Evolutionary conservation across 78 protist species (phyloP), one percentile per base, ranked within the genome.

Genomic region (Dictyostelium citrinum): DNA sequence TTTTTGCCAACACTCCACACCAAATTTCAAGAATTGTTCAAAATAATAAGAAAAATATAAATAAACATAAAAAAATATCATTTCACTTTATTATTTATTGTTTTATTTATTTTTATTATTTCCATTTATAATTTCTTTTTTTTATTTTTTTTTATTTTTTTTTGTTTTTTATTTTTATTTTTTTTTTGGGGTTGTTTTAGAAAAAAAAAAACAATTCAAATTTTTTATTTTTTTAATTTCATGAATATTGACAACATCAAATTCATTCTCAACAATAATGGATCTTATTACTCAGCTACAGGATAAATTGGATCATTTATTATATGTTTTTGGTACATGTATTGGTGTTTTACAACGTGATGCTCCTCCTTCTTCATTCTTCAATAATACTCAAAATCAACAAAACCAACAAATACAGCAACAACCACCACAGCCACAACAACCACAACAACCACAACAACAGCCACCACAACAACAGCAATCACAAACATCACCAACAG

Each of bases 311-410:
- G 84, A 86, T 86, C 55, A 86, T 22, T 41, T 86, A 45, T 76
- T 77, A 41, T 64, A 61, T 5, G 84, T 86, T 29, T 86, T 86
- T 77, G 92, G 92, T 8, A 86, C 92, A 35, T 86, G 82, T 45
- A 86, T 86, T 61, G 92, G 92, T 76, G 92, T 86, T 27, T 60
- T 86, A 17, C 92, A 86, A 77, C 64, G 92, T 43, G 92, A 86
- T 86, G 92, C 92, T 1, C 92, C 92, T 11, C 84, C 81, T 7
- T 75, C 84, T 22, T 29, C 84, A n/a, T 86, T 86, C 37, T 29
- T 29, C 31, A 64, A 64, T 27, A 64, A 29, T 27, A 11, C 31
- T 61, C 27, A 61, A 24, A 61, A 64, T 24, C 37, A 58, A 80
- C 43, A 24, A 22, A 5, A 10, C 27, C 61, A 31, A 31, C 43